Conservation (phyloP, 2,329 filamentous ascomycete species). For the Ophiostoma piceae region DNA sequence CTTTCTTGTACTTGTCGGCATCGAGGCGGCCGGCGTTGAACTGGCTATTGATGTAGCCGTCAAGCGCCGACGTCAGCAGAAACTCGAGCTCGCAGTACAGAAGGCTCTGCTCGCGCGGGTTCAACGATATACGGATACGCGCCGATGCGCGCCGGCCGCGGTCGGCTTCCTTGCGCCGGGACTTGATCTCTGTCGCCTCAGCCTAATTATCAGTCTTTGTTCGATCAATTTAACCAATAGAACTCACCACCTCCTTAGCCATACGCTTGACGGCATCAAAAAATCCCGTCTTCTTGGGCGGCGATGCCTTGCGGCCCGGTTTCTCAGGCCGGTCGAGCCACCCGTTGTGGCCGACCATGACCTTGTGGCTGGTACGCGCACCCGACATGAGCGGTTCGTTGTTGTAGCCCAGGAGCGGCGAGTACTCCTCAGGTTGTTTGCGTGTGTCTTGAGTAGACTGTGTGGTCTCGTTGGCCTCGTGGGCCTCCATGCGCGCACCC, state of each 20-base stretch:
- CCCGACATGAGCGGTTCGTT: slow-evolving; percentile 33
- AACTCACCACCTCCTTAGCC: slow-evolving; percentile 49
- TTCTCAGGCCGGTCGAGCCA: slow-evolving; percentile 49
- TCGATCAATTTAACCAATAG: too few relatives aligned
- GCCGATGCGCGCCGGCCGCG: slow-evolving; percentile 31
- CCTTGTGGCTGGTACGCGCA: slow-evolving; percentile 44
- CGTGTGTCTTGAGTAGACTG: not conserved
- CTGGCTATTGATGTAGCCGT: slow-evolving; percentile 49
- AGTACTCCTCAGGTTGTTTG: slow-evolving; percentile 33
- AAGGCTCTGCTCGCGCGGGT: slow-evolving; percentile 53
- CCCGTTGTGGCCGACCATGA: slow-evolving; percentile 50
- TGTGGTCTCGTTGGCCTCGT: not conserved
- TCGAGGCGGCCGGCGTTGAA: slow-evolving; percentile 52
- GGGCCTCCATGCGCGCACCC: not conserved
- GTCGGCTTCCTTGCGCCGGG: slow-evolving; percentile 32
- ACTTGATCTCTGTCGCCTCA: slow-evolving; percentile 37
- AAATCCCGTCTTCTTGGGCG: slow-evolving; percentile 38
- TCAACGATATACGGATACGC: slow-evolving; percentile 46
- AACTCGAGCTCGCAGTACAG: slow-evolving; percentile 57
- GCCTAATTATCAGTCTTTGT: slow-evolving; percentile 22
- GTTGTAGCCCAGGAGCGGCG: slow-evolving; percentile 42
- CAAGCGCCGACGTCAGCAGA: slow-evolving; percentile 46
- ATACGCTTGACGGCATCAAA: slow-evolving; percentile 48
- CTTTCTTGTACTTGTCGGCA: slow-evolving; percentile 46
- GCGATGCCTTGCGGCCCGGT: slow-evolving; percentile 25